Base-by-base conservation (phyloP, 164 flowering plant species). In the Cinnamomum micranthum region DNA sequence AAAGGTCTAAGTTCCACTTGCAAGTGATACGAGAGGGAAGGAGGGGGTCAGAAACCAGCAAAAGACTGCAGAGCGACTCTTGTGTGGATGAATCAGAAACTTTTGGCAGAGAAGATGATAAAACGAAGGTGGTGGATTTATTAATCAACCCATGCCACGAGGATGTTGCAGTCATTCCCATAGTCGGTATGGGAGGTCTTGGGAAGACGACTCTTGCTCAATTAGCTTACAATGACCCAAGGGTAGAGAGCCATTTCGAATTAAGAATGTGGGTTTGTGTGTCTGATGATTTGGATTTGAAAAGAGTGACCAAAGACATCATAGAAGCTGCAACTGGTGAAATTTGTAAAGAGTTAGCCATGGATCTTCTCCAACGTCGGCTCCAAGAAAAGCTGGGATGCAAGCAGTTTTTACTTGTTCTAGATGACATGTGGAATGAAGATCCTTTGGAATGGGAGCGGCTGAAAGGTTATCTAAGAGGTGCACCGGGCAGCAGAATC, bases 401-500 rank as follows among this genome's bases (percentile, higher is more conserved):
- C 23, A 77, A 60, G 69, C 72, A 62, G 41, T 28, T 72, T 28
- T 77, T 77, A 22, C 71, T 77, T 50, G 79, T 76, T 31, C 41
- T 71, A 20, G 79, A 77, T 68, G 79, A 77, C 68, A 75, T 77
- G n/a, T 77, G 79, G 79, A 58, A 77, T 60, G 75, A 72, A 33
- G 28, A 72, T 41, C 51, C 13, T 5, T 17, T 4, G 13, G 35
- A 67, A 10, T 77, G 72, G 63, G 75, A 66, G 1, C 24, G 10
- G 1, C 25, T 77, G 28, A 15, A 9, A 2, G 11, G 0, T 27
- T 33, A 47, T 5, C 62, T 77, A 41, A 28, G 51, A 47, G 71
- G 71, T 2, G 67, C 71, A 2, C 58, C 11, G 24, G 79, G 79
- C 0, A 77, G 79, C 27, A 72, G 27, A 73, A 60, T 77, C 17